Evolutionary conservation across 768 basidiomycete genomes (phyloP).

Genomic region (Agaricus sinodeliciosus): DNA sequence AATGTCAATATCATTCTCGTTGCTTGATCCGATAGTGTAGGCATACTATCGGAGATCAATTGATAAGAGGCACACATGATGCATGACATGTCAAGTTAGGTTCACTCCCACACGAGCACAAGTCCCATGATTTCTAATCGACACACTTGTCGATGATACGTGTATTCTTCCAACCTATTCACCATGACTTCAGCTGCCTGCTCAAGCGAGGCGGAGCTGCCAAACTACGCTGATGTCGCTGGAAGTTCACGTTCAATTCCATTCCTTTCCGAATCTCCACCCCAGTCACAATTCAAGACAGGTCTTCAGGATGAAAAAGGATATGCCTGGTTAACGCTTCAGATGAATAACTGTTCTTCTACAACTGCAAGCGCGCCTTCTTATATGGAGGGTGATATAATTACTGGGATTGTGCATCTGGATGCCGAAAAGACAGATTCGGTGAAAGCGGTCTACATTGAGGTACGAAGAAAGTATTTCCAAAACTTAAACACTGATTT

Average conservation of each 20-base stretch:
- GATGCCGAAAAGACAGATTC: constrained; percentile 43
- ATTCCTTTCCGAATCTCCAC: neutral
- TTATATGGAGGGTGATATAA: constrained; percentile 40
- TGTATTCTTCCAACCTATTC: neutral
- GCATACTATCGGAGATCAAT: too few relatives aligned
- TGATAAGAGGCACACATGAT: neutral
- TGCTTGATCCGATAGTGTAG: too few relatives aligned
- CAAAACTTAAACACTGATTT: neutral
- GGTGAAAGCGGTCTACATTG: constrained; percentile 39
- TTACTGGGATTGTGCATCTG: constrained; percentile 45
- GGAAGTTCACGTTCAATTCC: neutral
- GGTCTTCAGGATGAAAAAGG: constrained; percentile 37
- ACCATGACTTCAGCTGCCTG: constrained; percentile 12
- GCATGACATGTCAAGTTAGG: neutral
- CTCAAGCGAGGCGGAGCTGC: constrained; percentile 14
- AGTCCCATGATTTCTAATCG: too few relatives aligned
- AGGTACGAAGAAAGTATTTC: constrained; percentile 21
- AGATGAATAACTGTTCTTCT: constrained; percentile 40
- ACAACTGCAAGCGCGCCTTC: constrained; percentile 32
- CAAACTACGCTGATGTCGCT: constrained; percentile 14
- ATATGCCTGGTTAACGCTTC: constrained; percentile 42
- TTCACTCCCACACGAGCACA: too few relatives aligned
- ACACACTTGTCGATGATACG: too few relatives aligned
- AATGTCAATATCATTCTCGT: too few relatives aligned
- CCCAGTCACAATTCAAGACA: constrained; percentile 27